phyloP scores from a whole-genome alignment of 2,329 filamentous ascomycete species.

The Cytospora mali region DNA sequence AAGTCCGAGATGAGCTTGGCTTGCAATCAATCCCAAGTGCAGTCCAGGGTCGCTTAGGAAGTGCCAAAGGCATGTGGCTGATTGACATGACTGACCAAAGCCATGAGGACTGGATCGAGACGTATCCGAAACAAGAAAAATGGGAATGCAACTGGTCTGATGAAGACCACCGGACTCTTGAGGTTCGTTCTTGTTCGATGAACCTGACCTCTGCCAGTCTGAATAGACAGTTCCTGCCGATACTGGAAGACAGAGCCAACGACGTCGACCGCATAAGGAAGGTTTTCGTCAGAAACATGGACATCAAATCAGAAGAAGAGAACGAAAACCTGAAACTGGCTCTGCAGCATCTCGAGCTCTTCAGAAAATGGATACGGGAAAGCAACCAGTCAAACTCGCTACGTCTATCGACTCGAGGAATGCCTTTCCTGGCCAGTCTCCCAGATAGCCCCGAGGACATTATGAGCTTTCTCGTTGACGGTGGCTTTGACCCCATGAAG shows the following conservation, averaged over 20 bases:
- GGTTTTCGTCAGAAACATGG: slow-evolving; percentile 53
- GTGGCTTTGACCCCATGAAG: slow-evolving; percentile 59
- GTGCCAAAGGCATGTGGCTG: slow-evolving; percentile 77
- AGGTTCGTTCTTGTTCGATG: slow-evolving; percentile 57
- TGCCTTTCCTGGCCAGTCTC: slow-evolving; percentile 53
- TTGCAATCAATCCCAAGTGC: slow-evolving; percentile 59
- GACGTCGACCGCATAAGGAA: slow-evolving; percentile 47
- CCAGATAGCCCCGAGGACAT: slow-evolving; percentile 53
- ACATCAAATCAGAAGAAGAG: slow-evolving; percentile 52
- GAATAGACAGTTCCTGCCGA: slow-evolving; percentile 69
- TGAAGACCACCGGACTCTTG: slow-evolving; percentile 62
- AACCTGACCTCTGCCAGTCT: slow-evolving; percentile 56
- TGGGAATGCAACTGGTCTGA: slow-evolving; percentile 58
- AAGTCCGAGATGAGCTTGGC: slow-evolving; percentile 54
- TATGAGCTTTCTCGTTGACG: slow-evolving; percentile 56
- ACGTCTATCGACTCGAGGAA: slow-evolving; percentile 42
- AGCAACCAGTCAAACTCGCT: slow-evolving; percentile 40
- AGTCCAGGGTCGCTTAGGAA: slow-evolving; percentile 71
- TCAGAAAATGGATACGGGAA: slow-evolving; percentile 58
- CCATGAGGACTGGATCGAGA: slow-evolving; percentile 66
- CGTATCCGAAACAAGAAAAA: slow-evolving; percentile 68
- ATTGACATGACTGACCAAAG: slow-evolving; percentile 53
- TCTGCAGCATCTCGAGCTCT: slow-evolving; percentile 51
- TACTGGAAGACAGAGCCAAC: slow-evolving; percentile 63
- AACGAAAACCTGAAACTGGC: slow-evolving; percentile 54